phyloP scores from a whole-genome alignment of 345 rosid genomes.

The Eucalyptus decipiens region DNA sequence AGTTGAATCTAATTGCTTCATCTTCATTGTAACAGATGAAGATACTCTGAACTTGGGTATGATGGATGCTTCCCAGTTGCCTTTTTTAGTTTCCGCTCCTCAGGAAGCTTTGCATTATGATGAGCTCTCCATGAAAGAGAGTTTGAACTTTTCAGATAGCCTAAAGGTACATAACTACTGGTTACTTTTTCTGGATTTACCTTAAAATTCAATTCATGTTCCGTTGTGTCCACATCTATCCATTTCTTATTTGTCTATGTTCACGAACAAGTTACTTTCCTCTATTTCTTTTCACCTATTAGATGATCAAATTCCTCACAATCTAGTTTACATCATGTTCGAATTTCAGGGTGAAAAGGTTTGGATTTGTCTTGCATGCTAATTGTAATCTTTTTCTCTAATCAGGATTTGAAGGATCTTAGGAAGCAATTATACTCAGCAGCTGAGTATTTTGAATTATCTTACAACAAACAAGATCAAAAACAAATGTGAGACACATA shows the following conservation, averaged over 20 bases:
- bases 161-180: conserved; percentile 28
- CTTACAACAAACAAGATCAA: conserved; percentile 40
- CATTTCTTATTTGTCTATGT: background rate
- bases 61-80: background rate
- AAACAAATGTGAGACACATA: conserved; percentile 41
- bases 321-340: background rate
- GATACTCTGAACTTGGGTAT: background rate
- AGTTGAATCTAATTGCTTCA: background rate
- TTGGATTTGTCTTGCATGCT: background rate
- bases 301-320: background rate
- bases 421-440: conserved; percentile 75
- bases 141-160: conserved; percentile 54
- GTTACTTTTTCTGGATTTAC: background rate
- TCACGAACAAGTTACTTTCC: background rate
- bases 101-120: conserved; percentile 43
- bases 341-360: background rate
- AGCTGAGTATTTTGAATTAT: conserved; percentile 69
- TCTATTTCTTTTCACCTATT: background rate
- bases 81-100: conserved; percentile 12
- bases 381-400: background rate
- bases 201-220: background rate
- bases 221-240: background rate
- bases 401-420: conserved; percentile 63
- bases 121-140: conserved; percentile 63
- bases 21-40: background rate